These are phyloP conservation scores for Medakamo hakoo DNA, from an alignment of 139 green algal species.

Conservation along the genomic window DNA sequence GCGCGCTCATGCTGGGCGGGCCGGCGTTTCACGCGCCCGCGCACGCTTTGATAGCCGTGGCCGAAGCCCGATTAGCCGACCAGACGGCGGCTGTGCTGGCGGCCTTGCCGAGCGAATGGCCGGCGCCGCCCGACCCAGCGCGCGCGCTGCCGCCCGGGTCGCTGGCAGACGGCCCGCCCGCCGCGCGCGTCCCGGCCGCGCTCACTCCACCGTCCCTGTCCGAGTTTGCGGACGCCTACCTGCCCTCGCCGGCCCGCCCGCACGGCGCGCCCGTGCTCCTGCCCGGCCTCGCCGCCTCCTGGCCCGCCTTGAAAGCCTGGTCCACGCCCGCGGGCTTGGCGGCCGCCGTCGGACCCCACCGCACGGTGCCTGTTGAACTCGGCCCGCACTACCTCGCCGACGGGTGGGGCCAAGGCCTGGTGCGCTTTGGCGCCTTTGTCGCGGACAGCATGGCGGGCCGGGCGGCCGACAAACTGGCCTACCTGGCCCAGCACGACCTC, in stretches of 20 bases:
- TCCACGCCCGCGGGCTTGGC: slow-evolving; percentile 41
- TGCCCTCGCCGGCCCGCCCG: neutral
- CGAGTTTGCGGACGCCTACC: slow-evolving; percentile 3
- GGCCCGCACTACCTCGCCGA: slow-evolving; percentile 57
- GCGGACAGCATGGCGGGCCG: slow-evolving; percentile 17
- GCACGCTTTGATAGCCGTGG: neutral
- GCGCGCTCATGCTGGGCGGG: slow-evolving; percentile 70
- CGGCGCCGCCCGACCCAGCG: neutral
- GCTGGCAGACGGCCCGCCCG: slow-evolving; percentile 8
- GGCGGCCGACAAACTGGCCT: slow-evolving; percentile 22
- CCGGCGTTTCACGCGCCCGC: neutral
- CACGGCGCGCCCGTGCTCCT: neutral
- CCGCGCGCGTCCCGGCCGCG: slow-evolving; percentile 2
- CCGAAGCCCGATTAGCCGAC: neutral
- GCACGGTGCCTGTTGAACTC: slow-evolving; percentile 80
- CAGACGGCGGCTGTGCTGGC: neutral
- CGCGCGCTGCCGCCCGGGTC: slow-evolving; percentile 33
- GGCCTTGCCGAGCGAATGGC: neutral
- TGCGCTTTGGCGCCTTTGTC: slow-evolving; percentile 68
- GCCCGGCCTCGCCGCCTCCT: slow-evolving; percentile 20
- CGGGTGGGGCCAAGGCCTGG: slow-evolving; percentile 65
- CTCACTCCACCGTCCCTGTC: slow-evolving; percentile 21
- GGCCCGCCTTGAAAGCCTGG: slow-evolving; percentile 68
- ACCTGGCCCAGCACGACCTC: slow-evolving; percentile 83
- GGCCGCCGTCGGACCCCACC: slow-evolving; percentile 37